Base-by-base conservation (phyloP, 2,329 filamentous ascomycete genomes). In the Fonsecaea monophora region DNA sequence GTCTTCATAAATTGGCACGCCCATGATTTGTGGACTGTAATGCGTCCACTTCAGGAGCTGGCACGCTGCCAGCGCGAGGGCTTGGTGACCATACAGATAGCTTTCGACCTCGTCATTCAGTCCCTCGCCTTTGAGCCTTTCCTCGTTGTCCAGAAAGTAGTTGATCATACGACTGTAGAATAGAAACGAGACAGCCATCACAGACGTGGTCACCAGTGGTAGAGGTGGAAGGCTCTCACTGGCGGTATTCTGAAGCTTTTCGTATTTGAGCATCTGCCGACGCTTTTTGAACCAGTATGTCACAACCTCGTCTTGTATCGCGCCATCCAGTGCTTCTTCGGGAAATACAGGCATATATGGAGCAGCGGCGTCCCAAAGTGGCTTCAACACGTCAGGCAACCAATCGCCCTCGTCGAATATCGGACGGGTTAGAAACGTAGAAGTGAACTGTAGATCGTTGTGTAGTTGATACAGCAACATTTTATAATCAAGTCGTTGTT, bases 401-500 rank as follows among this genome's bases (percentile, higher is more conserved):
- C 56, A 59, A 7, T 59, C 37, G 13, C 45, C 56, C 38, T 38
- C 21, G 40, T 59, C 56, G 13, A 59, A 59, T 32, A 59, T 59
- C 37, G 56, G 56, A 25, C 56, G 56, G 32, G 12, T 48, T 18
- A 59, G 40, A 32, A 59, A 59, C 5, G 18, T 45, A 30, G 65
- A 48, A 40, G 60, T 54, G n/a, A 61, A 53, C 48, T 67, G 65
- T 25, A 50, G 38, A 54, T 67, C 65, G 10, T 56, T 62, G 60
- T 67, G 56, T 13, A 63, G 25, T 48, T 63, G 40, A 30, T 63
- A 67, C 54, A 67, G 32, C 9, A 67, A 55, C 32, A 58, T 48
- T 40, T 57, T 67, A 53, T 59, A 63, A 37, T 67, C 60, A 13
- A 67, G 60, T 60, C 40, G 45, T 61, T 13, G 38, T 45, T 34